These are phyloP conservation scores for Neonectria neomacrospora DNA, from an alignment of 2,329 filamentous ascomycete species.

Conservation along the genomic window DNA sequence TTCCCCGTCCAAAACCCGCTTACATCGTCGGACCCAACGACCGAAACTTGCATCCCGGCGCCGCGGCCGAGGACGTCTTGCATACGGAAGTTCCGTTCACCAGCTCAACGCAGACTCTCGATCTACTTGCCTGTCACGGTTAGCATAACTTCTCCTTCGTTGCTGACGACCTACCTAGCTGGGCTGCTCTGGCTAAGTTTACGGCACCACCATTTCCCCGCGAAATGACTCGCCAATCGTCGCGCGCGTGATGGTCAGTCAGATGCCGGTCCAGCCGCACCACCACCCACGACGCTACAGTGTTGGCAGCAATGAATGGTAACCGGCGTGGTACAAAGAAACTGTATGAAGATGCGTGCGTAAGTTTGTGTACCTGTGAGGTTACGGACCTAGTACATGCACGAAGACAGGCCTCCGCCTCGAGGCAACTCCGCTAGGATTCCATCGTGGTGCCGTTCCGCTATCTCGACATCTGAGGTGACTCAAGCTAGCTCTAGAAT, in stretches of 20 bases:
- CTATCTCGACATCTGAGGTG: slow-evolving; percentile 3
- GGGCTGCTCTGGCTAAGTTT: not conserved
- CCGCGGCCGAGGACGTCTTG: not conserved
- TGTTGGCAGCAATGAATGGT: not conserved
- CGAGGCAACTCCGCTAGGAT: slow-evolving; percentile 13
- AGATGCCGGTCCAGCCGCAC: slow-evolving; percentile 35
- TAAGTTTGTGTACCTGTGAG: slow-evolving; percentile 6
- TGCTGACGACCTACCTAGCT: not conserved
- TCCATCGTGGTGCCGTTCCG: slow-evolving; percentile 10
- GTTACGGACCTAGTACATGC: not conserved
- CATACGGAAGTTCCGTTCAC: slow-evolving; percentile 16
- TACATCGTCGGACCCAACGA: not conserved
- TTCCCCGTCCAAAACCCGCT: slow-evolving; percentile 5
- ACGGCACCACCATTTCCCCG: slow-evolving; percentile 14
- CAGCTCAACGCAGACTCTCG: not conserved
- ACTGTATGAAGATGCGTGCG: not conserved
- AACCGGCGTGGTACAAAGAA: not conserved
- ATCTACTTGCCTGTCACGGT: slow-evolving; percentile 4
- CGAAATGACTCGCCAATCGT: slow-evolving; percentile 37
- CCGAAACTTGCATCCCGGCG: slow-evolving; percentile 4
- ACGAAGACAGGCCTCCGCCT: slow-evolving; percentile 5
- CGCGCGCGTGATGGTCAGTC: slow-evolving; percentile 38
- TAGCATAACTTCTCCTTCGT: not conserved
- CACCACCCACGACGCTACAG: slow-evolving; percentile 7
- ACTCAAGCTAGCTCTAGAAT: not conserved